These are phyloP conservation scores for Lophium mytilinum DNA, from an alignment of 495 filamentous ascomycete species.

Conservation along the genomic window DNA sequence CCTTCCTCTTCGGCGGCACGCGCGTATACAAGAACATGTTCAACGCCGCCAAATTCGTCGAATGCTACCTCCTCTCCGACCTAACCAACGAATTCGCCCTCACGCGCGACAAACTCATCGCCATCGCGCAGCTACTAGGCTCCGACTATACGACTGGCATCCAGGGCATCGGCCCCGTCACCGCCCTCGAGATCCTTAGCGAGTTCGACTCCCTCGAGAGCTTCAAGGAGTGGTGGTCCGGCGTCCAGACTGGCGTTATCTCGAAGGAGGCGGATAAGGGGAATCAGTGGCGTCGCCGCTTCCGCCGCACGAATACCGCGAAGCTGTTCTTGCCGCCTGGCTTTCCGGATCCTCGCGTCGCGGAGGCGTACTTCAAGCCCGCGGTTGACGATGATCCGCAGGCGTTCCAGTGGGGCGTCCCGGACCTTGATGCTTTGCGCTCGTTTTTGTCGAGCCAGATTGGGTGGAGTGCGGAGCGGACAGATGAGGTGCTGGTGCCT, in stretches of 20 bases:
- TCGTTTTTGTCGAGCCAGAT: conserved; percentile 85
- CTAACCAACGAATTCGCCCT: conserved; percentile 85
- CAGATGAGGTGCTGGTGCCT: conserved; percentile 88
- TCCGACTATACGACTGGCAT: conserved; percentile 93
- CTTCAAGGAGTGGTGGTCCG: conserved; percentile 82
- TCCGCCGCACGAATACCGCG: conserved; percentile 52
- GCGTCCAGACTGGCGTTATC: conserved; percentile 54
- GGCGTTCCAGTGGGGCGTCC: conserved; percentile 87
- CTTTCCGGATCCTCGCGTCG: conserved; percentile 70
- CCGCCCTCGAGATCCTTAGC: conserved; percentile 83
- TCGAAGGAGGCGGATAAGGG: conserved; percentile 45
- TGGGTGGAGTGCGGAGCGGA: conserved; percentile 83
- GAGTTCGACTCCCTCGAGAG: conserved; percentile 63
- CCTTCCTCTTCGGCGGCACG: conserved; percentile 94
- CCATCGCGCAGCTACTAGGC: conserved; percentile 80
- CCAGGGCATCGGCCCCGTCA: conserved; percentile 83
- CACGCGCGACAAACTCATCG: conserved; percentile 71
- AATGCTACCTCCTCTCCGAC: conserved; percentile 85
- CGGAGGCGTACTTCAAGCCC: conserved; percentile 73
- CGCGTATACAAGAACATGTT: conserved; percentile 99
- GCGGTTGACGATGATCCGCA: conserved; percentile 74
- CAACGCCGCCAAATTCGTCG: conserved; percentile 92
- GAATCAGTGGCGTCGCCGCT: conserved; percentile 70
- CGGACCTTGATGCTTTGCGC: conserved; percentile 80
- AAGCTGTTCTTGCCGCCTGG: conserved; percentile 75